Evolutionary conservation across 257 asterid species (phyloP), one percentile per base, ranked within the genome.

Genomic region (Solanum commersonii): DNA sequence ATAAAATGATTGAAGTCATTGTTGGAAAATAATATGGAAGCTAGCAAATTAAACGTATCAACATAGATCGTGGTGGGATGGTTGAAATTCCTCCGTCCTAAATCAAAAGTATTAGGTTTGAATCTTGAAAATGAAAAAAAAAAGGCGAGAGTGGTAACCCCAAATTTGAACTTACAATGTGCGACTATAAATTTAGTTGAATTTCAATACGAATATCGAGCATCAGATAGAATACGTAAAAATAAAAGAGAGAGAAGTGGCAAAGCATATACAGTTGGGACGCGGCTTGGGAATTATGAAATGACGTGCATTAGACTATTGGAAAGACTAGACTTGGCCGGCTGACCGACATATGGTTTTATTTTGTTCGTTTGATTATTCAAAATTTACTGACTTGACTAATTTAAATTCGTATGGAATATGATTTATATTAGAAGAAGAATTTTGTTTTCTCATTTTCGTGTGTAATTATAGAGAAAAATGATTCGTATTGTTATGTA

Each of bases 301-400:
- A 84, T 40, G 77, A 84, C 87, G 87, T 84, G 78, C 60, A 13
- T 35, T 9, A 37, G 60, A 84, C 87, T 84, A 84, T 14, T 60
- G 56, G 40, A 84, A 34, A 33, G 44, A 29, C 52, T 84, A 49
- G 8, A 35, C 29, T 35, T 74, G 20, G 33, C 83, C 18, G 22
- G 37, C 74, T 6, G 10, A 67, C 74, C 74, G 74, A 33, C n/a
- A 23, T 31, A 11, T 23, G 49, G 6, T 40, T 23, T 76, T n/a
- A 11, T 40, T 40, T 40, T 77, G 1, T n/a, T 6, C 0, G 4
- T 4, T 9, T 11, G 11, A 74, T 37, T 14, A 70, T 15, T 31
- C 4, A 1, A 0, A 31, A 71, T 71, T 16, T 71, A 71, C 0
- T 16, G 42, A 31, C 3, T 71, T 6, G 3, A 22, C 0, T 37